phyloP scores from a whole-genome alignment of 768 basidiomycete genomes.

The Calvatia gigantea region DNA sequence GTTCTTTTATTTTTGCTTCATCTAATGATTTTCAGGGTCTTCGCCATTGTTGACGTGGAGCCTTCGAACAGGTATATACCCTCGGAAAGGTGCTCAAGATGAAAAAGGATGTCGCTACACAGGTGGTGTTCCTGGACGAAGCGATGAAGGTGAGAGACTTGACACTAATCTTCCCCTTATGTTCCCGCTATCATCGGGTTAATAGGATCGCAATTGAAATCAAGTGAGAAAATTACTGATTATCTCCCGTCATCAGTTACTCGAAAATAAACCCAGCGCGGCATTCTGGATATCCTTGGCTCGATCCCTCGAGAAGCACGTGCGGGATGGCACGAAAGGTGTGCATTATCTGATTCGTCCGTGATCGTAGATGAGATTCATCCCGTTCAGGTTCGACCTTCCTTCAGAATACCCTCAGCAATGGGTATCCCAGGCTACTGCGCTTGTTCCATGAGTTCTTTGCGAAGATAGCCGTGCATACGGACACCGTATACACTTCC shows the following conservation, averaged over 20 bases:
- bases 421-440: constrained; percentile 83
- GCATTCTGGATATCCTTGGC: constrained; percentile 88
- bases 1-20: not conserved
- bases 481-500: constrained; percentile 87
- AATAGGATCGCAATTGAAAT: not conserved
- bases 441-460: constrained; percentile 97
- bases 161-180: not conserved
- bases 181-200: not conserved
- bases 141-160: constrained; percentile 71
- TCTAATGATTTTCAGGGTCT: no score
- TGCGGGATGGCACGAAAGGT: constrained; percentile 82
- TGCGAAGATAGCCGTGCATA: constrained; percentile 90
- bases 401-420: constrained; percentile 83
- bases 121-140: constrained; percentile 83
- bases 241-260: constrained; percentile 39
- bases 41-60: not conserved
- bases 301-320: constrained; percentile 76
- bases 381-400: constrained; percentile 75
- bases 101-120: constrained; percentile 80
- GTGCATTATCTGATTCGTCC: constrained; percentile 11
- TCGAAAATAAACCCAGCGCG: constrained; percentile 90
- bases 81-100: constrained; percentile 90
- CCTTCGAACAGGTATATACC: constrained; percentile 70
- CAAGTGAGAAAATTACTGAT: not conserved
- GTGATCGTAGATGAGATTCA: not conserved